Base-by-base conservation (phyloP, 2,329 filamentous ascomycete genomes). In the Neonectria sp. region DNA sequence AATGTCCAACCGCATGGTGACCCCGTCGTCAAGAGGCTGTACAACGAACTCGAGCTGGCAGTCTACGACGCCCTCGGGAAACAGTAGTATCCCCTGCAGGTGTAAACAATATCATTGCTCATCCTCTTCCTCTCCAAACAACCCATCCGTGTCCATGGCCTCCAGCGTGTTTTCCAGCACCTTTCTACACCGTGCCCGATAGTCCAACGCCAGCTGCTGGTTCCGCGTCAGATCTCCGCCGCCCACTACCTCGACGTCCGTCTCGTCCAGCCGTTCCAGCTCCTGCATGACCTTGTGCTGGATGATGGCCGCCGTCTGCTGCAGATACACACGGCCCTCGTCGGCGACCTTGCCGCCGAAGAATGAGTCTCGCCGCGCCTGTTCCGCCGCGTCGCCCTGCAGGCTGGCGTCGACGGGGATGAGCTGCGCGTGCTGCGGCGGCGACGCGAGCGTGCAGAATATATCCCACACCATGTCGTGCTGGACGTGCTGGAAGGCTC, bases 401-500 rank as follows among this genome's bases (percentile, higher is more conserved):
- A 58, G 59, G 6, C 63, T 63, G 6, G 59, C 63, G 27, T 69
- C 29, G 37, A 73, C 60, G 12, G 78, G 68, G 40, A 81, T 40
- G 65, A 82, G 68, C 59, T 76, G 65, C 46, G 70, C 68, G 33
- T 73, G 70, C 55, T 75, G 78, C 56, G 76, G 79, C 46, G 72
- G 76, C n/a, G 75, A 81, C 61, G 77, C 80, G 24, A 84, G 80
- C 0, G 79, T 77, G 59, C 77, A 76, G 49, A 84, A 79, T 1
- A 90, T 81, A 61, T 88, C 84, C 78, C 84, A 85, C 6, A 88
- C 79, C 73, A 90, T 84, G 7, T 83, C 82, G 55, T 86, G 85
- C 72, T 89, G 86, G 8, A 89, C 81, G 65, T 88, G 85, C 6
- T 81, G 78, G 60, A 89, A 87, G 5, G 81, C 80, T 2, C 79